Base-by-base conservation (phyloP, 768 basidiomycete species). In the Lactifluus pinguis region DNA sequence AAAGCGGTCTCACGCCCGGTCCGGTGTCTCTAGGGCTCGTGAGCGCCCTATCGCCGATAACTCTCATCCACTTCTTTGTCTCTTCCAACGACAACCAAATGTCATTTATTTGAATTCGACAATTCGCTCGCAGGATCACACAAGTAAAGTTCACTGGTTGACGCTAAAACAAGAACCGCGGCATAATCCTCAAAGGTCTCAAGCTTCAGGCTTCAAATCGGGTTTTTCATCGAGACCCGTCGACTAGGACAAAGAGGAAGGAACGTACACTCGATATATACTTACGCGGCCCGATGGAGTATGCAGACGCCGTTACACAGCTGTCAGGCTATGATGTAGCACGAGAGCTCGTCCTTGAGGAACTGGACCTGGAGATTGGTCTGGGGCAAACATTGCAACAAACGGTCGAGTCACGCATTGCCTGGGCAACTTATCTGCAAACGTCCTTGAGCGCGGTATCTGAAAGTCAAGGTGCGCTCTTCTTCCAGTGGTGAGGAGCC, bases 381-480 rank as follows among this genome's bases (percentile, higher is more conserved):
- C 65, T 80, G 19, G 72, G 78, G 42, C 66, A 75, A 57, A 72
- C 77, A 21, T 69, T 80, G 49, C 69, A 70, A 11, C 71, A 71
- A n/a, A 76, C 77, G 10, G 69, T 78, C 2, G 71, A 77, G 57
- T 76, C 78, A 21, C 74, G 80, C 30, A 71, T 81, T 15, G 73
- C 75, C 42, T 80, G 79, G 79, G 77, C 77, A 4, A 76, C 38
- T 66, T 74, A n/a, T 65, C 79, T 61, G 69, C 76, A 63, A 69
- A 75, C 14, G 68, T 75, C 14, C 63, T 78, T 15, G 52, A 70
- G 34, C 68, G 60, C 6, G 62, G 51, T 49, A 14, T 5, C 30
- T 8, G 59, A 49, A n/a, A 52, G 15, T 10, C 48, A 36, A 5
- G 50, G 60, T 62, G 21, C 41, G 55, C 50, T 36, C 36, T 10